Evolutionary conservation across 2,329 filamentous ascomycete genomes (phyloP).

Genomic region (Aureobasidium sp.): DNA sequence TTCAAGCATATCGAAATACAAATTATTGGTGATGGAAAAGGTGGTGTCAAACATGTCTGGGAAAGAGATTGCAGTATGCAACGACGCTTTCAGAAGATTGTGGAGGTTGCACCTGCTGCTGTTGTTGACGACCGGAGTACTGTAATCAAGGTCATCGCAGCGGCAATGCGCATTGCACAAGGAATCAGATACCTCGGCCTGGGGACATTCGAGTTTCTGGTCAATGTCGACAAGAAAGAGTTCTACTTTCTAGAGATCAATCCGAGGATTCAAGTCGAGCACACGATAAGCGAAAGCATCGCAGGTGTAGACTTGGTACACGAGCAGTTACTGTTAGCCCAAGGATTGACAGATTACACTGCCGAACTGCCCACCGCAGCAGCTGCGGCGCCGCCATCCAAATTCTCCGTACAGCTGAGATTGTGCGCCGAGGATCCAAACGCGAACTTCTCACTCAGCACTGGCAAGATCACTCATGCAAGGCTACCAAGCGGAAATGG

Average conservation of each 20-base stretch:
- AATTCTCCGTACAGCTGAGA: slow-evolving; percentile 49
- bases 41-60: slow-evolving; percentile 49
- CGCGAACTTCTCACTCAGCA: slow-evolving; percentile 49
- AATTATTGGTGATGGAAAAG: slow-evolving; percentile 50
- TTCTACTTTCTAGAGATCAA: slow-evolving; percentile 58
- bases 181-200: slow-evolving; percentile 48
- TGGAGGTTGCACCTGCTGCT: slow-evolving; percentile 54
- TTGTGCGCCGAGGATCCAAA: slow-evolving; percentile 51
- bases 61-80: slow-evolving; percentile 57
- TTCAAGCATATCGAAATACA: slow-evolving; percentile 57
- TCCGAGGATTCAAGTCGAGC: slow-evolving; percentile 54
- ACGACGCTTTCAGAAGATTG: slow-evolving; percentile 53
- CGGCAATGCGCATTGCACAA: slow-evolving; percentile 47
- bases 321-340: slow-evolving; percentile 47
- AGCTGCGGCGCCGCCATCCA: slow-evolving; percentile 28
- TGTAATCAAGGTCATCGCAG: slow-evolving; percentile 44
- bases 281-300: slow-evolving; percentile 54
- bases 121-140: slow-evolving; percentile 40
- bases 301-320: slow-evolving; percentile 49
- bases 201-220: slow-evolving; percentile 59
- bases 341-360: slow-evolving; percentile 33
- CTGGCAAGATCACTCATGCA: slow-evolving; percentile 52
- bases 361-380: background rate
- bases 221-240: slow-evolving; percentile 42
- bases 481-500: slow-evolving; percentile 52